These are phyloP conservation scores for Wallacemonas collosoma DNA, from an alignment of 208 protist species.

Conservation along the genomic window DNA sequence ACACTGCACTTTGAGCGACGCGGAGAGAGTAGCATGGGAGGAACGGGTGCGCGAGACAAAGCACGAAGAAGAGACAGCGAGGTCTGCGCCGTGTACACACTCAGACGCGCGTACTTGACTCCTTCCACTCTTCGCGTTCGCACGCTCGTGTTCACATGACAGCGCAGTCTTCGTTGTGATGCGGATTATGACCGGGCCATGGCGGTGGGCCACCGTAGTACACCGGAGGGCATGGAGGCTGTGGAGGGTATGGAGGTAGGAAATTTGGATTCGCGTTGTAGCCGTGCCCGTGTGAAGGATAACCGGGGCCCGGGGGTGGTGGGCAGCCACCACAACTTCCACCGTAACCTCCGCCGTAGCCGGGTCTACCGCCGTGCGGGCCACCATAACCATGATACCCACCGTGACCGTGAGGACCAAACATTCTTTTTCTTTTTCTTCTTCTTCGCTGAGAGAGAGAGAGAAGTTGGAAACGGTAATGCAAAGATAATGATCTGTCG, in stretches of 20 bases:
- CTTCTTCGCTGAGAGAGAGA: neutral
- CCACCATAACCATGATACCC: neutral
- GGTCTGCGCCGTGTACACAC: too few species aligned
- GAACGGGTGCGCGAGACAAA: too few species aligned
- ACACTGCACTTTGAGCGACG: too few species aligned
- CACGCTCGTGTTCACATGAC: too few species aligned
- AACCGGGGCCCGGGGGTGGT: slow-evolving; percentile 5
- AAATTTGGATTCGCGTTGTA: slow-evolving; percentile 13
- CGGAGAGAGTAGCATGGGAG: too few species aligned
- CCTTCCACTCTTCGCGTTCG: too few species aligned
- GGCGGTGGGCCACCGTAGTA: slow-evolving; percentile 5
- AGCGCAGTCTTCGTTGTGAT: slow-evolving; percentile 12
- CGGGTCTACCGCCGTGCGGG: neutral
- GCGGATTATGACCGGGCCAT: neutral
- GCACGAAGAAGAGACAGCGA: too few species aligned
- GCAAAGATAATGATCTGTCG: too few species aligned
- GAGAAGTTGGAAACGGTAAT: neutral
- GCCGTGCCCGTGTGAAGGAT: slow-evolving; percentile 1
- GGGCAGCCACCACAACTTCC: slow-evolving; percentile 4
- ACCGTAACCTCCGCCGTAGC: slow-evolving; percentile 4
- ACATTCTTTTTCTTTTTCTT: neutral
- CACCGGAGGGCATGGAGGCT: neutral
- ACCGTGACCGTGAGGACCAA: neutral
- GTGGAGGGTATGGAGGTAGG: slow-evolving; percentile 1
- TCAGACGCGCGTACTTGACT: too few species aligned